Conservation (phyloP, 1,139 yeast genomes). For the Scheffersomyces segobiensis region DNA sequence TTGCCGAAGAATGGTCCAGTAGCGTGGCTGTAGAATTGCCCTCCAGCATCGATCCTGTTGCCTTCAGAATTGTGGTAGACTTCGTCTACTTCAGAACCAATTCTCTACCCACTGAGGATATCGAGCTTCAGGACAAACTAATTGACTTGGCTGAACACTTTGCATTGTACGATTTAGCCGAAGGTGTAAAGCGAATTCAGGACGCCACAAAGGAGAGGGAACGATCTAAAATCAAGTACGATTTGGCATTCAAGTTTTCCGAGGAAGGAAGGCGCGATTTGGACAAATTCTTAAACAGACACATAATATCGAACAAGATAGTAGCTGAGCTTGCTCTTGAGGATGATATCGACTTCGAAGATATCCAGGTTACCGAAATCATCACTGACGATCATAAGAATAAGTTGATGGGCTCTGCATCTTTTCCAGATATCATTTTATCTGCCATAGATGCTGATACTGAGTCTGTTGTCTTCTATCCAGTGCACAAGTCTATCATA, state of each 20-base stretch:
- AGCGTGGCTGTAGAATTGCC: constrained; percentile 25
- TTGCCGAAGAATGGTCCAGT: constrained; percentile 27
- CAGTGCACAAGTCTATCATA: constrained; percentile 64
- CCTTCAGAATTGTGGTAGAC: constrained; percentile 44
- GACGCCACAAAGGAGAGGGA: constrained; percentile 20
- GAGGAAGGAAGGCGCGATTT: constrained; percentile 51
- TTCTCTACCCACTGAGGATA: constrained; percentile 22
- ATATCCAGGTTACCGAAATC: constrained; percentile 22
- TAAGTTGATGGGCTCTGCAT: constrained; percentile 19
- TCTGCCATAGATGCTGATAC: constrained; percentile 33
- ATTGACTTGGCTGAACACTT: constrained; percentile 33
- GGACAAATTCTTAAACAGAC: constrained; percentile 33
- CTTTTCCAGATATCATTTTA: constrained; percentile 53
- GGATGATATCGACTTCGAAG: constrained; percentile 32
- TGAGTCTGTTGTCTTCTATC: constrained; percentile 43
- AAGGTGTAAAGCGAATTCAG: constrained; percentile 24
- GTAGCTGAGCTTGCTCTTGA: constrained; percentile 8
- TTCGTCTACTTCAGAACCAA: constrained; percentile 52
- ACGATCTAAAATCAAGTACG: constrained; percentile 44
- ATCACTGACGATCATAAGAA: constrained; percentile 17
- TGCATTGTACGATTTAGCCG: constrained; percentile 35
- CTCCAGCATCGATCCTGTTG: constrained; percentile 17
- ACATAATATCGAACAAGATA: constrained; percentile 33
- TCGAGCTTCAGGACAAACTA: constrained; percentile 22
- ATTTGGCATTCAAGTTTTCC: constrained; percentile 44